phyloP scores from a whole-genome alignment of 2,329 filamentous ascomycete genomes.

The Clarireedia hainanense region DNA sequence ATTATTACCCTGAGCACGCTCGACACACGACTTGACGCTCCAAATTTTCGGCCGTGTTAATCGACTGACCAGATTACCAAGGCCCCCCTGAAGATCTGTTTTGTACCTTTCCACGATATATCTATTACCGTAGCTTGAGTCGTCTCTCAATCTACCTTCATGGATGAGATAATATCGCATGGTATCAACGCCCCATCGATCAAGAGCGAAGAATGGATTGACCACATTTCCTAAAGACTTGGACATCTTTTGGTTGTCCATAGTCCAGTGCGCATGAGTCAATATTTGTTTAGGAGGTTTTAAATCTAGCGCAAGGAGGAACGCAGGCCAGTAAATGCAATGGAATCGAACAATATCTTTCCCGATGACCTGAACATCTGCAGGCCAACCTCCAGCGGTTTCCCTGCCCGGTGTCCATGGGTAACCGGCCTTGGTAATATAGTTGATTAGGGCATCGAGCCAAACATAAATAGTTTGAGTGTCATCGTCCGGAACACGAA shows the following conservation, averaged over 20 bases:
- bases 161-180: constrained; percentile 85
- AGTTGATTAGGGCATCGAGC: constrained; percentile 94
- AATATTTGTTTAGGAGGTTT: constrained; percentile 72
- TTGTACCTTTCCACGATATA: constrained; percentile 70
- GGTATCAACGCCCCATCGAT: constrained; percentile 79
- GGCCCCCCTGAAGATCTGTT: constrained; percentile 64
- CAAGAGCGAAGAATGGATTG: constrained; percentile 84
- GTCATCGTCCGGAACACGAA: constrained; percentile 76
- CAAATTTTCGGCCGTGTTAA: constrained; percentile 62
- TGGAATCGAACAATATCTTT: constrained; percentile 98
- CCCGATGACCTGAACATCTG: constrained; percentile 84
- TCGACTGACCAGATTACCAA: constrained; percentile 75
- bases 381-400: constrained; percentile 68
- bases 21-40: constrained; percentile 49
- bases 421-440: constrained; percentile 81
- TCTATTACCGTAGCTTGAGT: constrained; percentile 79
- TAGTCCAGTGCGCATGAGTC: constrained; percentile 92
- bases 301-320: constrained; percentile 80
- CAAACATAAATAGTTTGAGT: constrained; percentile 95
- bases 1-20: constrained; percentile 21
- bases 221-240: constrained; percentile 94
- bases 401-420: constrained; percentile 65
- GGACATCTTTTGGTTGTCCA: constrained; percentile 89
- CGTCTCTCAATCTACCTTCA: constrained; percentile 67
- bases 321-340: constrained; percentile 95